Evolutionary conservation across 768 basidiomycete species (phyloP).

Genomic region (Leccinum ochraceum): DNA sequence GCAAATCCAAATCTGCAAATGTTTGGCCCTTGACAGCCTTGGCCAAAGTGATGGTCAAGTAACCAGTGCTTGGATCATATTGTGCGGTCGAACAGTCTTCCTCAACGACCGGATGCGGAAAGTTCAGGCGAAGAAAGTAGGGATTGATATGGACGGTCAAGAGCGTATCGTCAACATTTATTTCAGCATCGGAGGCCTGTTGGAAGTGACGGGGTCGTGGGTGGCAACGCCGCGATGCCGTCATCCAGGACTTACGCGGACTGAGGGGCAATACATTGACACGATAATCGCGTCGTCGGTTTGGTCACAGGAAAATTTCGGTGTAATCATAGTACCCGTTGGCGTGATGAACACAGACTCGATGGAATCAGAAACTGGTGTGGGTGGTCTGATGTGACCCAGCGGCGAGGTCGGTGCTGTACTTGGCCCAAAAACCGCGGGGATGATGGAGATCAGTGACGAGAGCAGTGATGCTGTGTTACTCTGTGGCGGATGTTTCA

Average conservation of each 20-base stretch:
- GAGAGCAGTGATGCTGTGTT: neutral
- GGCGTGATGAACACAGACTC: neutral
- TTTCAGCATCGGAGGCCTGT: slow-evolving; percentile 82
- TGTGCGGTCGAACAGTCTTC: slow-evolving; percentile 66
- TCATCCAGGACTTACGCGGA: slow-evolving; percentile 51
- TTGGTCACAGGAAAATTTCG: slow-evolving; percentile 71
- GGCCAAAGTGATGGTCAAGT: slow-evolving; percentile 69
- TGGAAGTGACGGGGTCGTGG: slow-evolving; percentile 14
- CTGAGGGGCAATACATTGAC: slow-evolving; percentile 68
- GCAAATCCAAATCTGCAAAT: slow-evolving; percentile 77
- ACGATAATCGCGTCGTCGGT: slow-evolving; percentile 54
- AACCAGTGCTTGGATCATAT: slow-evolving; percentile 80
- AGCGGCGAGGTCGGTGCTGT: neutral
- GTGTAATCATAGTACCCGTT: slow-evolving; percentile 67
- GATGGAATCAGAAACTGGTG: neutral
- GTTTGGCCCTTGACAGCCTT: slow-evolving; percentile 66
- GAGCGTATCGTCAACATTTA: slow-evolving; percentile 68
- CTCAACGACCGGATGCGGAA: slow-evolving; percentile 63
- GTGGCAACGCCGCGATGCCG: neutral
- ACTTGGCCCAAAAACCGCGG: neutral
- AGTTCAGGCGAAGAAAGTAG: slow-evolving; percentile 80
- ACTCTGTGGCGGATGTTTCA: slow-evolving; percentile 1
- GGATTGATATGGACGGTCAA: slow-evolving; percentile 80
- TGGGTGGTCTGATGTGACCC: neutral
- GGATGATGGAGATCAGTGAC: neutral